Conservation (phyloP, 2,329 filamentous ascomycete genomes). For the Beauveria sp. region DNA sequence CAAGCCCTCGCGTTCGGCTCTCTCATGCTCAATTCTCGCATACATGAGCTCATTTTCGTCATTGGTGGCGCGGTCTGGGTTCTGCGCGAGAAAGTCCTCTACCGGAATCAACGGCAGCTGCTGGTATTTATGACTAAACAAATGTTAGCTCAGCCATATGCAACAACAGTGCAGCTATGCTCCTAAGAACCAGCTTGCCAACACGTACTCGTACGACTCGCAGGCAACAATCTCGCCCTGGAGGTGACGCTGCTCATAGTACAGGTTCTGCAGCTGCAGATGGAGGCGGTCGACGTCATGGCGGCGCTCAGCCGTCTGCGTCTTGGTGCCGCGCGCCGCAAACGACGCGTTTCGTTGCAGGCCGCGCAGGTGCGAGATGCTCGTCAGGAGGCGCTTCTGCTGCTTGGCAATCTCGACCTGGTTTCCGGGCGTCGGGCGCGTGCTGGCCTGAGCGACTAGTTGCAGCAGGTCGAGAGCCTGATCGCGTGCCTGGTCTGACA, state of each 20-base stretch:
- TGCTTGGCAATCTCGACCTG: slow-evolving; percentile 60
- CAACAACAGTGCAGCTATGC: not conserved
- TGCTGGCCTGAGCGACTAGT: slow-evolving; percentile 39
- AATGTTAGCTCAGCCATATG: slow-evolving; percentile 3
- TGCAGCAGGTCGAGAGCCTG: slow-evolving; percentile 62
- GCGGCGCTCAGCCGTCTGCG: slow-evolving; percentile 74
- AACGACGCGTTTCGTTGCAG: slow-evolving; percentile 78
- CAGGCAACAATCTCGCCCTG: slow-evolving; percentile 85
- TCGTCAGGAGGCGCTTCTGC: slow-evolving; percentile 72
- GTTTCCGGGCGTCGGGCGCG: slow-evolving; percentile 36
- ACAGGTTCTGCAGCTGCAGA: slow-evolving; percentile 87
- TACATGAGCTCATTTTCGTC: slow-evolving; percentile 80
- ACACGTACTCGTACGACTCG: slow-evolving; percentile 78
- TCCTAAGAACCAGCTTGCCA: not conserved
- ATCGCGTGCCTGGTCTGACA: slow-evolving; percentile 64
- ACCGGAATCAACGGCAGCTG: slow-evolving; percentile 76
- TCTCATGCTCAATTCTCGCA: slow-evolving; percentile 85
- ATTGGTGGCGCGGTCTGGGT: slow-evolving; percentile 65
- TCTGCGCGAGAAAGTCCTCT: slow-evolving; percentile 69
- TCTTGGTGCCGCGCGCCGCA: slow-evolving; percentile 76
- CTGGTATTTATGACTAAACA: slow-evolving; percentile 75
- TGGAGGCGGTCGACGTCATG: slow-evolving; percentile 89
- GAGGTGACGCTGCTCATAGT: slow-evolving; percentile 90
- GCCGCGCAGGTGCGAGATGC: slow-evolving; percentile 72
- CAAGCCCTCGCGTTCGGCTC: slow-evolving; percentile 71